Conservation (phyloP, 768 basidiomycete species). For the Chalciporus sphaerocephalus region DNA sequence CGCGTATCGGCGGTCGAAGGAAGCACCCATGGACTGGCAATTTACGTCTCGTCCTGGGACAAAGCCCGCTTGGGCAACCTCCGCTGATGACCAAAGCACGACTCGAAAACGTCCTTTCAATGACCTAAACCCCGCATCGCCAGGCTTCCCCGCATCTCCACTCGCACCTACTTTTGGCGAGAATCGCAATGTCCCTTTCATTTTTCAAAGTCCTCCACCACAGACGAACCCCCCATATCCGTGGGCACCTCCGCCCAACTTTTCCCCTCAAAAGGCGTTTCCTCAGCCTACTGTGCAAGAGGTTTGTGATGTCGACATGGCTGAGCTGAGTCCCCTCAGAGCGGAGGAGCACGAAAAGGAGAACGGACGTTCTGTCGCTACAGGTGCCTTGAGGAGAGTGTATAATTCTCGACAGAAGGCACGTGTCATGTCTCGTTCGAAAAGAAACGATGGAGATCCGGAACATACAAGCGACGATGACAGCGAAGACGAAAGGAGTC, state of each 20-base stretch:
- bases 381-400: constrained; percentile 62
- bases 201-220: constrained; percentile 56
- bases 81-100: constrained; percentile 44
- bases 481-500: constrained; percentile 46
- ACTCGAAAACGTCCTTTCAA: constrained; percentile 63
- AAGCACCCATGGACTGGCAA: constrained; percentile 88
- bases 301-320: constrained; percentile 70
- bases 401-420: constrained; percentile 57
- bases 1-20: constrained; percentile 50
- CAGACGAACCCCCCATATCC: constrained; percentile 42
- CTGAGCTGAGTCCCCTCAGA: constrained; percentile 60
- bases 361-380: constrained; percentile 49
- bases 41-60: constrained; percentile 64
- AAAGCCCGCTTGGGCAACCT: constrained; percentile 55
- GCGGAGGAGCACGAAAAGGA: constrained; percentile 39
- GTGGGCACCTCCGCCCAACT: constrained; percentile 63
- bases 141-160: constrained; percentile 33
- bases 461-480: constrained; percentile 40
- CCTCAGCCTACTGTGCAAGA: constrained; percentile 45
- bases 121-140: constrained; percentile 39
- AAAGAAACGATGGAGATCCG: constrained; percentile 23
- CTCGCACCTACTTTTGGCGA: constrained; percentile 55
- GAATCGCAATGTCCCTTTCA: constrained; percentile 67
- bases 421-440: constrained; percentile 29
- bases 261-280: constrained; percentile 58